A percentile compares a stretch with the other conserved stretches of the same genome.
Conservation (phyloP, 768 basidiomycete species). For the Leucocoprinus sp. region DNA sequence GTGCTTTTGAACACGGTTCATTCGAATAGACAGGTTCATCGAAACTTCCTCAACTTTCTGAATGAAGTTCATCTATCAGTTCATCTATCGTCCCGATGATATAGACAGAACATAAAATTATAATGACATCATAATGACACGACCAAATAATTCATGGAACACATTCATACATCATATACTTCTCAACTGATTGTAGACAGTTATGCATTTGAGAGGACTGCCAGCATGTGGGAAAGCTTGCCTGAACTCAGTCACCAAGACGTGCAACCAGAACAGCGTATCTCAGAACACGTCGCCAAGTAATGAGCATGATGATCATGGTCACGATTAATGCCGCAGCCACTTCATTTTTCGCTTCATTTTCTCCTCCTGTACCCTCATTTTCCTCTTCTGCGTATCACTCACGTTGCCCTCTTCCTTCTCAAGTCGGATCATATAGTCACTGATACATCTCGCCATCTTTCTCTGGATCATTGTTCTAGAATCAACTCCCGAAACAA, state of each 20-base stretch:
- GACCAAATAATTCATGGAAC: too few relatives aligned
- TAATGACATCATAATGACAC: too few relatives aligned
- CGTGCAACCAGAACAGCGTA: not conserved
- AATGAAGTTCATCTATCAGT: too few relatives aligned
- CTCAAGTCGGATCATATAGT: slow-evolving; percentile 34
- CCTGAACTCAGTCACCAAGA: not conserved
- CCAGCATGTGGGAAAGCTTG: too few relatives aligned
- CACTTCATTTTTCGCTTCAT: slow-evolving; percentile 29
- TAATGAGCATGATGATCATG: not conserved
- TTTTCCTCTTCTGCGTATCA: slow-evolving; percentile 65
- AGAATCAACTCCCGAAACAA: slow-evolving; percentile 15
- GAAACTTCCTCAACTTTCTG: too few relatives aligned
- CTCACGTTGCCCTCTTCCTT: slow-evolving; percentile 55
- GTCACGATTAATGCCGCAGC: slow-evolving; percentile 6
- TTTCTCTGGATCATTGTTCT: slow-evolving; percentile 40
- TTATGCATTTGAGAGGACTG: too few relatives aligned
- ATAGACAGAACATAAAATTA: too few relatives aligned
- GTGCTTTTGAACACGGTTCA: too few relatives aligned
- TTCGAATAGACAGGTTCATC: too few relatives aligned
- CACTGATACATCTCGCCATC: slow-evolving; percentile 67
- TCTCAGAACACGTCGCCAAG: not conserved
- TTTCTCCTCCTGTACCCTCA: slow-evolving; percentile 31
- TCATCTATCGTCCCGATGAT: too few relatives aligned
- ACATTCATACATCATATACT: too few relatives aligned
- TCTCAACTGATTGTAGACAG: too few relatives aligned